These are phyloP conservation scores for Cladophialophora yegresii DNA, from an alignment of 2,329 filamentous ascomycete genomes.

Conservation along the genomic window DNA sequence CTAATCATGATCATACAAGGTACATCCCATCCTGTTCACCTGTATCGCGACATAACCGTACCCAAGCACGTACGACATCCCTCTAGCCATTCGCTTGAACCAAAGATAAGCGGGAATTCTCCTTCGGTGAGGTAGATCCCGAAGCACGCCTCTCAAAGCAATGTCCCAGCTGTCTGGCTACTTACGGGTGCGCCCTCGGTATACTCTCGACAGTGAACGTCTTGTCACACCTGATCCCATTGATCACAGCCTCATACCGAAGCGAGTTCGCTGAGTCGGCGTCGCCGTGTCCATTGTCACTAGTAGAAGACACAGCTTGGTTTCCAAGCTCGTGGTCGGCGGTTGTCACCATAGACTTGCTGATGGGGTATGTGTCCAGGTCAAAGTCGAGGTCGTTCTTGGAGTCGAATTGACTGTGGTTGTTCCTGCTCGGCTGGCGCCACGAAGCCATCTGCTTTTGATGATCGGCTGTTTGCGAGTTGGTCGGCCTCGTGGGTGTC, in stretches of 20 bases:
- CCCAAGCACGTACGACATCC: not conserved
- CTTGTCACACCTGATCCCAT: slow-evolving; percentile 28
- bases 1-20: not conserved
- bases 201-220: slow-evolving; percentile 28
- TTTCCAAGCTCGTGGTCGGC: slow-evolving; percentile 15
- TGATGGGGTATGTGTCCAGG: slow-evolving; percentile 27
- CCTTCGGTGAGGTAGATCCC: not conserved
- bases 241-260: slow-evolving; percentile 11
- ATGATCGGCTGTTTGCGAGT: slow-evolving; percentile 5
- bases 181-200: slow-evolving; percentile 6
- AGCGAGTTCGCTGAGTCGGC: slow-evolving; percentile 21
- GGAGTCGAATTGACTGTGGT: slow-evolving; percentile 15
- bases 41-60: not conserved
- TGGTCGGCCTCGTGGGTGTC: slow-evolving; percentile 8
- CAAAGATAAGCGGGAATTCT: not conserved
- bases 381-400: slow-evolving; percentile 23
- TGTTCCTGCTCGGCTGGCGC: slow-evolving; percentile 5
- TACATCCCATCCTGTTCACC: not conserved
- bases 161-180: not conserved
- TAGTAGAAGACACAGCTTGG: not conserved
- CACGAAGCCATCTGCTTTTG: slow-evolving; percentile 3
- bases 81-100: not conserved
- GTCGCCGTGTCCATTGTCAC: slow-evolving; percentile 12
- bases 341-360: slow-evolving; percentile 20
- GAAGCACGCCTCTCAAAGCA: not conserved